phyloP scores from a whole-genome alignment of 345 rosid genomes.

The Trapa bicornis region DNA sequence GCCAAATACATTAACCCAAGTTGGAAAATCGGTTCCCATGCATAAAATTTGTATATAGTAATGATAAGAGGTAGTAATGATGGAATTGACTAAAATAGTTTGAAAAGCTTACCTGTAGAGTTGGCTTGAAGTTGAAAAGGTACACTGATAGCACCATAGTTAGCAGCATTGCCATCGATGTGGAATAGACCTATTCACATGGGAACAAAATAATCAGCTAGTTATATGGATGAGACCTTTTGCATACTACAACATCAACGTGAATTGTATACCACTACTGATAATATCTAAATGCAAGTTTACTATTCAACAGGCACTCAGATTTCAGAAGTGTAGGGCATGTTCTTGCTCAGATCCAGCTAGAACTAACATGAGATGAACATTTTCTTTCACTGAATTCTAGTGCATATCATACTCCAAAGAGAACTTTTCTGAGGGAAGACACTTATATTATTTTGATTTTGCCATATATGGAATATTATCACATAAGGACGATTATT shows the following conservation, averaged over 20 bases:
- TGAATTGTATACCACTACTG: background rate
- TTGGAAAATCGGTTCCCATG: background rate
- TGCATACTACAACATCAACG: background rate
- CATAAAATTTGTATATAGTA: background rate
- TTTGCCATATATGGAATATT: background rate
- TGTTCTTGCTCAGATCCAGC: background rate
- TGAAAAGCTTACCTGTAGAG: conserved; percentile 41
- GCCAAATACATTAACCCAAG: background rate
- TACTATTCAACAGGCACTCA: background rate
- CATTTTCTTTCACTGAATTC: too few species aligned
- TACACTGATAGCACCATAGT: conserved; percentile 61
- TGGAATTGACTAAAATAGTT: background rate
- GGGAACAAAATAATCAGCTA: background rate
- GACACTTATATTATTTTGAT: background rate
- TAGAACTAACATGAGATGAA: background rate
- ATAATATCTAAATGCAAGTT: background rate
- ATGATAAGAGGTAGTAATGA: background rate
- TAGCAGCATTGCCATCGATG: conserved; percentile 86
- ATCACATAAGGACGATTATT: background rate
- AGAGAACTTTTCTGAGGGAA: too few species aligned
- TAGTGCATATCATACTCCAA: too few species aligned
- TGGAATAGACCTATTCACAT: conserved; percentile 52
- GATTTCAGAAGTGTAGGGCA: background rate
- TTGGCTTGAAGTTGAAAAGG: conserved; percentile 63
- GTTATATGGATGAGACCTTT: background rate